These are phyloP conservation scores for Coelastrella sp. DNA, from an alignment of 139 green algal genomes.

Conservation along the genomic window DNA sequence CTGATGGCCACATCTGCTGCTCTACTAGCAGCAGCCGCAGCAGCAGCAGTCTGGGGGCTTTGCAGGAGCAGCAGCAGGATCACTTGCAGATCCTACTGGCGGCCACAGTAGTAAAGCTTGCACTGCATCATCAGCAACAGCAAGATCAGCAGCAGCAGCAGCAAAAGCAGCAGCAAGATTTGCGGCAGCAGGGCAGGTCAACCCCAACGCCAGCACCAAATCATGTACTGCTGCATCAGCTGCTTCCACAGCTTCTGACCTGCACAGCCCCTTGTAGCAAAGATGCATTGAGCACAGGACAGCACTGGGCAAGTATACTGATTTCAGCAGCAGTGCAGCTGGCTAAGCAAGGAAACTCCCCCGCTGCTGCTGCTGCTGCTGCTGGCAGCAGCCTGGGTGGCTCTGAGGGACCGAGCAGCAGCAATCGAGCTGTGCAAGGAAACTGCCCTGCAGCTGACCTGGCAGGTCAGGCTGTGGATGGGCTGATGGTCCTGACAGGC, in stretches of 20 bases:
- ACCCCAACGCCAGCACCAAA: background rate
- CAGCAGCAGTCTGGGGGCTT: background rate
- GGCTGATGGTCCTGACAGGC: background rate
- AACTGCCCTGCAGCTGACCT: background rate
- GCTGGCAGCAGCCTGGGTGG: too few species aligned
- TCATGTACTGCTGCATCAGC: constrained; percentile 8
- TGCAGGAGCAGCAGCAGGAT: background rate
- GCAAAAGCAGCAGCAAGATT: too few species aligned
- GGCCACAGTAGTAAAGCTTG: constrained; percentile 2
- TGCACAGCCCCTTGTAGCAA: background rate
- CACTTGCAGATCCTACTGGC: background rate
- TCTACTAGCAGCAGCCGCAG: background rate
- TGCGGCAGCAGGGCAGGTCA: background rate
- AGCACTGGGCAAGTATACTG: constrained; percentile 5
- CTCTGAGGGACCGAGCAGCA: too few species aligned
- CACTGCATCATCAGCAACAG: background rate
- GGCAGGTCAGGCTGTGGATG: background rate
- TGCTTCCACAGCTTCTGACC: constrained; percentile 16
- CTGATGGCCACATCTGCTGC: background rate
- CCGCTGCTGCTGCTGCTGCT: background rate
- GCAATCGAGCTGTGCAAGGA: too few species aligned
- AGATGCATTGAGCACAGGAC: background rate
- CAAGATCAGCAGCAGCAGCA: background rate
- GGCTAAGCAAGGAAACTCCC: background rate
- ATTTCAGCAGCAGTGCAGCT: background rate